Percentiles rank a stretch among this genome's conserved stretches.
These are phyloP conservation scores for Metschnikowia henanensis DNA, from an alignment of 805 yeast species.

Conservation along the genomic window DNA sequence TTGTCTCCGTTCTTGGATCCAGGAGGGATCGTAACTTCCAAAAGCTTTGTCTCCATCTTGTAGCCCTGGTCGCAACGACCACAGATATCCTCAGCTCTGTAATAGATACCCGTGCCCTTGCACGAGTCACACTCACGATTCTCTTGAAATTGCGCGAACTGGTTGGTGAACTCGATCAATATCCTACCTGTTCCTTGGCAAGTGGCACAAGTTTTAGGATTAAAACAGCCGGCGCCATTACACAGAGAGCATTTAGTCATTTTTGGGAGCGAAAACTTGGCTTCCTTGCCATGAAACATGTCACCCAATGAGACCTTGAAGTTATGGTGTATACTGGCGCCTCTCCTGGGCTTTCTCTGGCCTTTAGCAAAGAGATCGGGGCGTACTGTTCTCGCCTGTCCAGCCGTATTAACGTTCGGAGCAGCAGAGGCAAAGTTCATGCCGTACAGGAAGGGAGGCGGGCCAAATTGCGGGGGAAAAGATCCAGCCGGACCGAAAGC, in stretches of 20 bases:
- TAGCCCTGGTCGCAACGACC: conserved; percentile 37
- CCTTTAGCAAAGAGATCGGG: conserved; percentile 11
- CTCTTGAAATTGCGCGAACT: conserved; percentile 41
- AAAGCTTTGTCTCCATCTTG: conserved; percentile 46
- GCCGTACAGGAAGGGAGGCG: conserved; percentile 2
- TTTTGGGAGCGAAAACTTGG: conserved; percentile 55
- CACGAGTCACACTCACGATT: conserved; percentile 33
- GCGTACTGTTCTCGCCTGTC: conserved; percentile 5
- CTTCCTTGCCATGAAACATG: conserved; percentile 54
- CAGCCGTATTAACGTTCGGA: background rate
- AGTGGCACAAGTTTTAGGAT: conserved; percentile 35
- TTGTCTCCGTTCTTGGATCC: conserved; percentile 56
- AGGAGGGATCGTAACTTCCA: conserved; percentile 51
- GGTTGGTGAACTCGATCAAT: conserved; percentile 44
- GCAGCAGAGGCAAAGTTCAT: conserved; percentile 2
- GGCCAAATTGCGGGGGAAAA: conserved; percentile 9
- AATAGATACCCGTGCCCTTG: conserved; percentile 33
- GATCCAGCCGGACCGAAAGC: conserved; percentile 19
- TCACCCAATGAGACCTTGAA: conserved; percentile 54
- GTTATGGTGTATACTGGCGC: conserved; percentile 52
- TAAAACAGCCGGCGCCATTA: conserved; percentile 50
- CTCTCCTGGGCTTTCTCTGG: conserved; percentile 6
- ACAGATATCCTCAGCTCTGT: conserved; percentile 25
- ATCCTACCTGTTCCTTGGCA: conserved; percentile 48
- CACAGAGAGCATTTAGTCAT: conserved; percentile 51